Conservation (phyloP, 345 rosid species). For the Populus pruinosa region DNA sequence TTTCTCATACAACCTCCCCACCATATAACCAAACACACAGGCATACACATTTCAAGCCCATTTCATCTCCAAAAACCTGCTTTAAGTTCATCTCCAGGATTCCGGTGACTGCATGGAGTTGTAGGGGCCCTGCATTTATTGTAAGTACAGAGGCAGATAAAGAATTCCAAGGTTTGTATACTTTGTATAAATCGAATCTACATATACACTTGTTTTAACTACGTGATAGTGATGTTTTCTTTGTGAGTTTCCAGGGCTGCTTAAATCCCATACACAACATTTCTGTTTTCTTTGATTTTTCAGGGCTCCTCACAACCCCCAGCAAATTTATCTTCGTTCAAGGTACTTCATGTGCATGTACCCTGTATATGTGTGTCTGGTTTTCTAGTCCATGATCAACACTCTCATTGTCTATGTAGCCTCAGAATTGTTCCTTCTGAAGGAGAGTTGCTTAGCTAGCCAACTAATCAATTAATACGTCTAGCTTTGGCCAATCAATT, state of each 20-base stretch:
- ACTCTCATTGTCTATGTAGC: not conserved
- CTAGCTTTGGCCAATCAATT: not conserved
- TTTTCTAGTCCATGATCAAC: not conserved
- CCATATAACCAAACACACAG: not conserved
- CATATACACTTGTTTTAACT: not conserved
- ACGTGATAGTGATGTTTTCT: not conserved
- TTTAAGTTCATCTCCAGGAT: not conserved
- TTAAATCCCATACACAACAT: slow-evolving; percentile 1
- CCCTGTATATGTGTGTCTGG: not conserved
- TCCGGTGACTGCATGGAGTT: slow-evolving; percentile 25
- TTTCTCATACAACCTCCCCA: slow-evolving; percentile 38
- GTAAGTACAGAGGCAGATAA: not conserved
- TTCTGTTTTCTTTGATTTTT: not conserved
- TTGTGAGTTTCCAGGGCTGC: slow-evolving; percentile 18
- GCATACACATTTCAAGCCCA: not conserved
- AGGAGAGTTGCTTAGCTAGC: not conserved
- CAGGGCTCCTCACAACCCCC: slow-evolving; percentile 27
- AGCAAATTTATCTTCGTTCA: not conserved
- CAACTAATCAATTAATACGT: not conserved
- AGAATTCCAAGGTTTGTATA: not conserved
- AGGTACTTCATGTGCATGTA: slow-evolving; percentile 13
- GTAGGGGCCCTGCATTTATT: slow-evolving; percentile 15
- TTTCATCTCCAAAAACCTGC: not conserved
- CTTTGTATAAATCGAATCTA: not conserved
- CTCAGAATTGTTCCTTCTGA: not conserved